Percentiles rank a stretch among this genome's conserved stretches.
Evolutionary conservation across 2,329 filamentous ascomycete genomes (phyloP).

Genomic region (Botrytis squamosa): DNA sequence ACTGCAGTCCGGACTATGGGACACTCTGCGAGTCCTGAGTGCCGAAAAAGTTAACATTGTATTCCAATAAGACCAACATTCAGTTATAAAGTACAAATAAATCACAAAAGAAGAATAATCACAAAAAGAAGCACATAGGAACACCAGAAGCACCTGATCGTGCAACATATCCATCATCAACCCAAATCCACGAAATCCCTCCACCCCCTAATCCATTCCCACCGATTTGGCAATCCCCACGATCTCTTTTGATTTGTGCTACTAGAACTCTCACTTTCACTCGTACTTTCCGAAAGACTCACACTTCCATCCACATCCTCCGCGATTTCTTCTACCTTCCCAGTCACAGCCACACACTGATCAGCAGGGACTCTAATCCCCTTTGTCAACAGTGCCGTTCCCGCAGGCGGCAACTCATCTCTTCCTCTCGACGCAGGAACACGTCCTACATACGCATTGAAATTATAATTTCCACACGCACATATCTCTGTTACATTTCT

Average conservation of each 20-base stretch:
- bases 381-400: neutral
- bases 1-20: too few species aligned
- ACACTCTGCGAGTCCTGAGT: too few species aligned
- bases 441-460: slow-evolving; percentile 20
- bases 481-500: neutral
- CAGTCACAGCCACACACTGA: slow-evolving; percentile 3
- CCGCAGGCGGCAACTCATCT: neutral
- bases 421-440: neutral
- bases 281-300: neutral
- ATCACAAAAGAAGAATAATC: accelerated
- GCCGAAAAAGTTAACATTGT: neutral
- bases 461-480: slow-evolving; percentile 17
- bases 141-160: neutral
- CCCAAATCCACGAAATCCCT: slow-evolving; percentile 5
- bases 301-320: neutral
- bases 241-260: neutral
- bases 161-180: neutral
- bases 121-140: neutral
- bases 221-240: neutral
- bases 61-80: neutral
- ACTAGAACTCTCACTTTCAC: neutral
- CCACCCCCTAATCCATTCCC: neutral
- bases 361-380: neutral
- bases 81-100: neutral
- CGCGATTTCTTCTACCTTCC: neutral